Evolutionary conservation across 768 basidiomycete genomes (phyloP).

Genomic region (Russula vinacea): DNA sequence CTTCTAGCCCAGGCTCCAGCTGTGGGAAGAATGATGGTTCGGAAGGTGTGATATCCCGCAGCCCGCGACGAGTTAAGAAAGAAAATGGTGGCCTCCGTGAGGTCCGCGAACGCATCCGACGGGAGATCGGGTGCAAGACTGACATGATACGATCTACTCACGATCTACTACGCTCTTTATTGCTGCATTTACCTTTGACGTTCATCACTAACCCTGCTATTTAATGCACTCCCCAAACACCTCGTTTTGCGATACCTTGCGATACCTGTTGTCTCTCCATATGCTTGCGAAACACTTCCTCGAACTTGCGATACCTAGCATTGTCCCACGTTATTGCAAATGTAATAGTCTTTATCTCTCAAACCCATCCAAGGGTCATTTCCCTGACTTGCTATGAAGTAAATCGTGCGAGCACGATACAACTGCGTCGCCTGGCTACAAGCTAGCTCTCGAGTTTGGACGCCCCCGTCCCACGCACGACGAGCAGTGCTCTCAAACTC

Average conservation of each 20-base stretch:
- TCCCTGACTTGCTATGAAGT: neutral
- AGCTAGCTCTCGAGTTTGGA: neutral
- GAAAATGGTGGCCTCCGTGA: slow-evolving; percentile 73
- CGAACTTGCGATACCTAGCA: slow-evolving; percentile 22
- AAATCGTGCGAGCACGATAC: neutral
- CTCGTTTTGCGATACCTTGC: slow-evolving; percentile 30
- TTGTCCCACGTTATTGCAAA: slow-evolving; percentile 18
- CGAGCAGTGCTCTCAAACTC: slow-evolving; percentile 59
- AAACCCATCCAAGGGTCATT: neutral
- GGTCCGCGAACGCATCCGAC: slow-evolving; percentile 77
- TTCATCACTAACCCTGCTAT: slow-evolving; percentile 4
- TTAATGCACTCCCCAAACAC: neutral
- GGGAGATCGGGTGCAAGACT: slow-evolving; percentile 72
- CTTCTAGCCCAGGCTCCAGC: slow-evolving; percentile 49
- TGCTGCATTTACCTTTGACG: slow-evolving; percentile 25
- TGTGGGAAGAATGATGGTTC: slow-evolving; percentile 55
- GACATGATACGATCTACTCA: slow-evolving; percentile 23
- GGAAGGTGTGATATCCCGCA: slow-evolving; percentile 59
- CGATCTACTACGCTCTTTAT: slow-evolving; percentile 13
- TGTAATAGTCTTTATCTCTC: slow-evolving; percentile 16
- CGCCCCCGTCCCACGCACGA: slow-evolving; percentile 32
- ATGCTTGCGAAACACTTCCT: slow-evolving; percentile 18
- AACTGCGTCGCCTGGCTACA: neutral
- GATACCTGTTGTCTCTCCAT: slow-evolving; percentile 22
- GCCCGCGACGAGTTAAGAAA: slow-evolving; percentile 66